Evolutionary conservation across 441 rosid genomes (phyloP).

Genomic region (Biscutella laevigata): DNA sequence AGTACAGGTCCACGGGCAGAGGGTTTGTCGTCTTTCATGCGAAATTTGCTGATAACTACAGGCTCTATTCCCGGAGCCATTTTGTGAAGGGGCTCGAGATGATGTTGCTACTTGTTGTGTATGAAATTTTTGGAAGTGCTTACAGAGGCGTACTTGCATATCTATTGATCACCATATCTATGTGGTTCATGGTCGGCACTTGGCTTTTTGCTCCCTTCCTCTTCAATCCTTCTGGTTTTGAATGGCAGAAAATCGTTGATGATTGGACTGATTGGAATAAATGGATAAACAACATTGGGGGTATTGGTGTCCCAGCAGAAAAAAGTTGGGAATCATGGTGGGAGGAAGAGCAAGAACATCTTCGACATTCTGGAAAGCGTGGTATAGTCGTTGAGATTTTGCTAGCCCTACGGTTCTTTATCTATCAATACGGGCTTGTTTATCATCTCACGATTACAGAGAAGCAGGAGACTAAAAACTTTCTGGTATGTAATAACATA

Average conservation of each 20-base stretch:
- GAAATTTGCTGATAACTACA: conserved; percentile 94
- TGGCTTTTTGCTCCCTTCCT: conserved; percentile 99
- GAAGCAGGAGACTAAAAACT: conserved; percentile 37
- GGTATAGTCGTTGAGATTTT: conserved; percentile 84
- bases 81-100: conserved; percentile 94
- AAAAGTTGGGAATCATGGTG: conserved; percentile 99
- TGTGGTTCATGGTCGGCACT: conserved; percentile 99
- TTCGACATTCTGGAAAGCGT: conserved; percentile 78
- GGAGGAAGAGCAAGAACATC: conserved; percentile 99
- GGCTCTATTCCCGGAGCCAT: conserved; percentile 96
- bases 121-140: conserved; percentile 75
- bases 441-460: conserved; percentile 68
- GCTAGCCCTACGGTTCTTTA: conserved; percentile 73
- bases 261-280: conserved; percentile 99
- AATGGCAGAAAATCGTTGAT: conserved; percentile 87
- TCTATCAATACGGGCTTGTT: conserved; percentile 93
- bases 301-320: conserved; percentile 94
- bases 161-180: conserved; percentile 75
- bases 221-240: too few species aligned
- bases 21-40: too few species aligned
- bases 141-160: conserved; percentile 86
- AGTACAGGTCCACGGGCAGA: conserved; percentile 92
- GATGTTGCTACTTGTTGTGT: conserved; percentile 86
- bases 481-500: conserved; percentile 75
- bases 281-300: conserved; percentile 90